Evolutionary conservation across 495 filamentous ascomycete genomes (phyloP), one percentile per base, ranked within the genome.

Genomic region (Annulohypoxylon maeteangense): DNA sequence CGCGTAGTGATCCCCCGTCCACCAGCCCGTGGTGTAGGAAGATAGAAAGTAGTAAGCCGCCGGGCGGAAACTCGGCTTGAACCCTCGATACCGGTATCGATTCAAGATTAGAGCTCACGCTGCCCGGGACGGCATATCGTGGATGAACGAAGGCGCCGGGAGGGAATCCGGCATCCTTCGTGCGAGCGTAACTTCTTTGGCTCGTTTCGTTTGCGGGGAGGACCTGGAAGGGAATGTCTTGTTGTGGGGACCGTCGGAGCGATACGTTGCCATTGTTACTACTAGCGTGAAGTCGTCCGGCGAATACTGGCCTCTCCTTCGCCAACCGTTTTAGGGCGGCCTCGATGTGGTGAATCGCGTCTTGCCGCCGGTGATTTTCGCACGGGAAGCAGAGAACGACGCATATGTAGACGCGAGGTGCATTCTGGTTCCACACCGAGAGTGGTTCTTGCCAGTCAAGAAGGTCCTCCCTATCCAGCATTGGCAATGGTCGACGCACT

Each of bases 1-100:
- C 71, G 77, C 82, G 62, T 73, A 83, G 59, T 77, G 81, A 73
- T 81, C 86, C 50, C 78, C 78, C 78, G 53, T 80, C 78, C 25
- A 70, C 77, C 22, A 78, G 56, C 18, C 76, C 65, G 55, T 80
- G 78, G 42, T 80, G 78, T 65, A 80, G 65, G 55, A 72, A 77
- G 34, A 80, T 67, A n/a, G 75, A 72, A 62, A 80, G 71, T 16
- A 80, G 50, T 20, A 80, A 31, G 5, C 78, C 78, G 27, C 78
- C 78, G 25, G 71, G 54, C 16, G 74, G 71, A 36, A 78, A 77
- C 32, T 75, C 63, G 14, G 70, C 75, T 6, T 78, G 67, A 18
- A 80, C 76, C 20, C 75, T 76, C 11, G 73, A 75, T 25, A 78
- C 76, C 0, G 76, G 78, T 44, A 79, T 67, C 3, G 73, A 62